Conservation (phyloP, 2,329 filamentous ascomycete species). For the Beauveria caledonica region DNA sequence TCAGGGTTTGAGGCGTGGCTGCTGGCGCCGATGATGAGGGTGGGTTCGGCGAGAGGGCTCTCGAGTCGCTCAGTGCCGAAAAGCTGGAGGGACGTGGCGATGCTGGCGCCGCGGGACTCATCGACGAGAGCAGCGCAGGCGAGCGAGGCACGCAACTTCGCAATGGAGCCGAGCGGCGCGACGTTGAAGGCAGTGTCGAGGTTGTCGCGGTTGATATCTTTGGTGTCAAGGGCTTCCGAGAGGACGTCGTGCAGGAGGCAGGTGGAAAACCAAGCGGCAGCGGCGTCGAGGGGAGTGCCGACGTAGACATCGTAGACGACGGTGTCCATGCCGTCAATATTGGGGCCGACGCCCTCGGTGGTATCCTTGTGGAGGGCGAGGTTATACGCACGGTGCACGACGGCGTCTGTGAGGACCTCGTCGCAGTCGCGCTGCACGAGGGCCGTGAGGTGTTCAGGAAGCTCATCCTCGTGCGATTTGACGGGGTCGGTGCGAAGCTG, state of each 20-base stretch:
- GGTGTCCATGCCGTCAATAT: constrained; percentile 67
- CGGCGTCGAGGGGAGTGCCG: constrained; percentile 77
- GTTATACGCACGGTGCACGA: constrained; percentile 82
- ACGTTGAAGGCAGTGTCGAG: constrained; percentile 62
- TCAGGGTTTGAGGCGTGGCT: constrained; percentile 39
- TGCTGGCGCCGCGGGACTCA: constrained; percentile 46
- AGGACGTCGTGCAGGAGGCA: constrained; percentile 63
- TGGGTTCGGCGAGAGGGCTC: constrained; percentile 17
- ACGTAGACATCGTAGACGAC: constrained; percentile 82
- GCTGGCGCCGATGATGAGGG: constrained; percentile 37
- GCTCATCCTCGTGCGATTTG: constrained; percentile 44
- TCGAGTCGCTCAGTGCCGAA: constrained; percentile 28
- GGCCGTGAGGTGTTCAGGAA: constrained; percentile 68
- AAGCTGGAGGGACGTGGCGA: constrained; percentile 47
- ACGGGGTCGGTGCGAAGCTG: constrained; percentile 33
- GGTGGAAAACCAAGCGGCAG: constrained; percentile 87
- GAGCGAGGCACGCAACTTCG: constrained; percentile 52
- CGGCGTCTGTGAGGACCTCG: constrained; percentile 66
- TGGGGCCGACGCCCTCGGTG: constrained; percentile 52
- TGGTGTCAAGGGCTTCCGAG: constrained; percentile 46
- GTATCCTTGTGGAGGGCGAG: constrained; percentile 80
- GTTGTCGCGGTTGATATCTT: constrained; percentile 26
- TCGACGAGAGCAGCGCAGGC: constrained; percentile 49
- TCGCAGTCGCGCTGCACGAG: constrained; percentile 76
- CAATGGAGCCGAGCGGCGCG: constrained; percentile 71